Base-by-base conservation (phyloP, 2,329 filamentous ascomycete genomes). In the Xylariaceae sp. region DNA sequence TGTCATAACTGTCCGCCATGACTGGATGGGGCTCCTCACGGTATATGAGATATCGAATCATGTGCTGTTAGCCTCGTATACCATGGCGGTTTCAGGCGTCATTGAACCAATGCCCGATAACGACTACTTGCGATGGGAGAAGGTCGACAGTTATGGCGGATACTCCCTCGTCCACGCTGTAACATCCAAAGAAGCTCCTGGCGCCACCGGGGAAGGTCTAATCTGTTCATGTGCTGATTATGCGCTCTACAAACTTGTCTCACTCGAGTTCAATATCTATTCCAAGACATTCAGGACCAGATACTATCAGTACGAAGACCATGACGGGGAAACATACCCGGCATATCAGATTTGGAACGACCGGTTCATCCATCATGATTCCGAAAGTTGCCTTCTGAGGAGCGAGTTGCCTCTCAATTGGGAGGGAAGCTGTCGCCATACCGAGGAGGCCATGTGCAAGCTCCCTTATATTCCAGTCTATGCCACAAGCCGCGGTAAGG, bases 281-380 rank as follows among this genome's bases (percentile, higher is more conserved):
- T 51, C 52, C 6, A 53, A 51, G 17, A 15, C 38, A 3, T 56
- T 56, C 37, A 42, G 3, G 32, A n/a, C n/a, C n/a, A n/a, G n/a
- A n/a, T n/a, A n/a, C n/a, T 46, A 10, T 45, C 49, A 5, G 44
- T 29, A 47, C 22, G 50, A 53, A 29, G 50, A 53, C 31, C 38
- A 45, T n/a, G 36, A 36, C 25, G 36, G 36, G n/a, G 28, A 37
- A 5, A 32, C 40, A 26, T 38, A 37, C 17, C 40, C 40, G 36
- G 37, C 41, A 23, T 50, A 39, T 17, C 51, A 52, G 32, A 35
- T 56, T 11, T 53, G 53, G 51, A 54, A 56, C 32, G 32, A 40
- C 8, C 43, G 37, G 14, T n/a, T 51, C 13, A 31, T 35, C 30
- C n/a, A n/a, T n/a, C n/a, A n/a, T n/a, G n/a, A n/a, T n/a, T n/a